Percentiles rank a stretch among this genome's conserved stretches.
Conservation (phyloP, 177 flowering plant genomes). For the Telopea speciosissima region DNA sequence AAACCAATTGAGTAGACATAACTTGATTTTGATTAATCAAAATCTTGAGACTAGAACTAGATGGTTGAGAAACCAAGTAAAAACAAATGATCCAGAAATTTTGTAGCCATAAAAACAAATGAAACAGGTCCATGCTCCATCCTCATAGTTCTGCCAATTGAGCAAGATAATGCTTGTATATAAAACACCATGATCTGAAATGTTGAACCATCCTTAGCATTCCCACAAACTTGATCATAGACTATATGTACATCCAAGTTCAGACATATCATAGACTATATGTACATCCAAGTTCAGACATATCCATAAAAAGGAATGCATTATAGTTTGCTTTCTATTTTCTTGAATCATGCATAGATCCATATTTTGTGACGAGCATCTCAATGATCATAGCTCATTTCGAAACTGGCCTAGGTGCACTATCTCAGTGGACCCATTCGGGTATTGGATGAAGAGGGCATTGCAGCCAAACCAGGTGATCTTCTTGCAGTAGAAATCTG, state of each 20-base stretch:
- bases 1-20: not conserved
- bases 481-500: slow-evolving; percentile 90
- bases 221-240: not conserved
- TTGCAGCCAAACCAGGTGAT: slow-evolving; percentile 84
- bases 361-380: not conserved
- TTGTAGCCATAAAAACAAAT: too few relatives aligned
- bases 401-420: slow-evolving; percentile 53
- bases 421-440: slow-evolving; percentile 86
- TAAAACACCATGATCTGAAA: too few relatives aligned
- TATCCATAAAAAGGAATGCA: too few relatives aligned
- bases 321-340: not conserved
- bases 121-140: not conserved
- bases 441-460: slow-evolving; percentile 59
- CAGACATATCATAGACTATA: too few relatives aligned
- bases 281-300: too few relatives aligned
- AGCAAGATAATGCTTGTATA: not conserved
- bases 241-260: too few relatives aligned
- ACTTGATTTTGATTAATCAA: not conserved
- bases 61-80: not conserved
- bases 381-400: not conserved
- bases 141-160: not conserved
- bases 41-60: not conserved
- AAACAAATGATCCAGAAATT: too few relatives aligned
- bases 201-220: not conserved
- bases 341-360: not conserved